phyloP scores from a whole-genome alignment of 306 rosid genomes.

The Cicer arietinum region DNA sequence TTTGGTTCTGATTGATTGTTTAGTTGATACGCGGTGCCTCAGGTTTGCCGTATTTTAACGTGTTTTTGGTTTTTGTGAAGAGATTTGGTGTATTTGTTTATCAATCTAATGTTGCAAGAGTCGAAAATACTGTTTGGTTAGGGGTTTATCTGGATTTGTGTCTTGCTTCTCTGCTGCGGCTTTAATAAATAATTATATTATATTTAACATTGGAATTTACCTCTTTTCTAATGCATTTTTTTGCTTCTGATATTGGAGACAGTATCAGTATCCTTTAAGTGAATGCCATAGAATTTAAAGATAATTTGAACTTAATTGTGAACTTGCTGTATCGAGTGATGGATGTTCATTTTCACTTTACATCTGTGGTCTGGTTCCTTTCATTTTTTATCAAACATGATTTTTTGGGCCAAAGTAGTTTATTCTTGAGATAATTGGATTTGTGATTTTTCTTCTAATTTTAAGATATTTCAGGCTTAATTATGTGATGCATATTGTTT shows the following conservation, averaged over 20 bases:
- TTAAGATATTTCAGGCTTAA: neutral
- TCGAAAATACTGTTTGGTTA: conserved; percentile 16
- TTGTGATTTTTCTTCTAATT: neutral
- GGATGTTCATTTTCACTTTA: conserved; percentile 4
- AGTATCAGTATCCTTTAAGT: conserved; percentile 16
- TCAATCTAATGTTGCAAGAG: conserved; percentile 31
- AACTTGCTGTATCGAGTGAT: neutral
- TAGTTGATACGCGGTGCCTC: conserved; percentile 52
- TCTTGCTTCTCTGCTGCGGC: neutral
- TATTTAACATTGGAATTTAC: conserved; percentile 23
- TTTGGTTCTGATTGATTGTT: conserved; percentile 34
- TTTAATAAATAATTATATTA: neutral
- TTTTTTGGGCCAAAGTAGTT: conserved; percentile 19
- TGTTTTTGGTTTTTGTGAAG: neutral
- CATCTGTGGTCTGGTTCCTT: conserved; percentile 10
- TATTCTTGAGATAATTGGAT: conserved; percentile 16
- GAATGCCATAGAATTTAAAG: conserved; percentile 26
- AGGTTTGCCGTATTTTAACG: conserved; percentile 32
- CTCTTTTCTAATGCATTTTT: conserved; percentile 18
- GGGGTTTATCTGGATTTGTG: conserved; percentile 1
- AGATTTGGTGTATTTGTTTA: conserved; percentile 19
- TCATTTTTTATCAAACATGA: too few relatives aligned
- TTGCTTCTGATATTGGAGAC: neutral
- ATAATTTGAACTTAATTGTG: conserved; percentile 21
- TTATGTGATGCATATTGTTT: conserved; percentile 24